phyloP scores from a whole-genome alignment of 768 basidiomycete genomes.

The Boletus sensibilis region DNA sequence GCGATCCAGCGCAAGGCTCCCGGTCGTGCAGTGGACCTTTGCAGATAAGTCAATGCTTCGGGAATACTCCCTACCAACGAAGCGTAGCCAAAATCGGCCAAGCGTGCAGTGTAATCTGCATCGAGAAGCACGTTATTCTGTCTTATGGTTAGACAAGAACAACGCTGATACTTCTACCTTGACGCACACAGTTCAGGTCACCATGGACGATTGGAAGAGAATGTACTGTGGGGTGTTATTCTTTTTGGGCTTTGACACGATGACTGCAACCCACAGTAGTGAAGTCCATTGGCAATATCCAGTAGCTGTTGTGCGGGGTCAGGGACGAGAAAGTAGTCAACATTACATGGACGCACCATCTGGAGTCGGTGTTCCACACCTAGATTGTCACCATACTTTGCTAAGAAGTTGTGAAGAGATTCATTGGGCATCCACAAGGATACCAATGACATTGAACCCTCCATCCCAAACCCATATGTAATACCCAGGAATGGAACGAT shows the following conservation, averaged over 20 bases:
- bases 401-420: constrained; percentile 20
- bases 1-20: constrained; percentile 45
- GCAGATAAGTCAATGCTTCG: constrained; percentile 5
- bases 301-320: background rate
- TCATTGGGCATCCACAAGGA: background rate
- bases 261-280: background rate
- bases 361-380: background rate
- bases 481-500: constrained; percentile 11
- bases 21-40: constrained; percentile 29
- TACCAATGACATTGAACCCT: background rate
- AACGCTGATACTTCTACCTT: background rate
- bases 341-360: background rate
- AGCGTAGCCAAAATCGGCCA: constrained; percentile 45
- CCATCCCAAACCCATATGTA: background rate
- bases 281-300: background rate
- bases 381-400: background rate
- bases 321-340: background rate
- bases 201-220: constrained; percentile 8
- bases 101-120: constrained; percentile 31
- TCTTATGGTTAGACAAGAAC: background rate
- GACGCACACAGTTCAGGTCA: constrained; percentile 6
- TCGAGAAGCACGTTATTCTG: constrained; percentile 19
- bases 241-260: background rate
- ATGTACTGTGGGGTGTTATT: constrained; percentile 6
- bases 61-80: constrained; percentile 17